A percentile compares a stretch with the other conserved stretches of the same genome.
Conservation (phyloP, 495 filamentous ascomycete genomes). For the Xylaria castorea region DNA sequence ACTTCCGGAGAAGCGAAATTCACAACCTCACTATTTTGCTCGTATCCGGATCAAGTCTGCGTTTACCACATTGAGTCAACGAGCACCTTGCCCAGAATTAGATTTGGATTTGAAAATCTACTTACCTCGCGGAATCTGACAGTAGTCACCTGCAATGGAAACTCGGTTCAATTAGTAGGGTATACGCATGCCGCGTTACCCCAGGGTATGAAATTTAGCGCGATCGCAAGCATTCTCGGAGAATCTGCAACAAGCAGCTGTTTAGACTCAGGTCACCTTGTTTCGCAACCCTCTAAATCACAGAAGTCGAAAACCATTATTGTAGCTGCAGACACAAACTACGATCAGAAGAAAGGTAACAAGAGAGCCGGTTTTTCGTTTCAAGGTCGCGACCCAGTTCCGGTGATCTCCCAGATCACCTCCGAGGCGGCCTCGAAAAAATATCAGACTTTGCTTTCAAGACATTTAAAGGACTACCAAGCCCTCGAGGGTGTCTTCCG, state of each 20-base stretch:
- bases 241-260: constrained; percentile 29
- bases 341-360: constrained; percentile 52
- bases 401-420: constrained; percentile 41
- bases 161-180: constrained; percentile 41
- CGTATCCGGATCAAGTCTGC: constrained; percentile 57
- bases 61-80: constrained; percentile 50
- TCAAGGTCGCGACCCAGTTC: constrained; percentile 50
- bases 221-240: constrained; percentile 33
- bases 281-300: background rate
- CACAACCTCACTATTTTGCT: constrained; percentile 48
- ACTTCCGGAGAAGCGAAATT: constrained; percentile 37
- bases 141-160: constrained; percentile 39
- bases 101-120: constrained; percentile 43
- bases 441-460: constrained; percentile 38
- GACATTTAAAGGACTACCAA: constrained; percentile 52
- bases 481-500: constrained; percentile 44
- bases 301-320: constrained; percentile 41
- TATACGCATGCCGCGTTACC: constrained; percentile 37
- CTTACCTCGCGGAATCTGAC: constrained; percentile 31
- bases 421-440: constrained; percentile 40
- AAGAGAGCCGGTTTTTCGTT: constrained; percentile 52
- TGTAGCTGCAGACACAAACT: constrained; percentile 54
- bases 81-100: constrained; percentile 43
- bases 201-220: constrained; percentile 49
- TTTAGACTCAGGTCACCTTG: constrained; percentile 24